These are phyloP conservation scores for Nannochloropsis gaditana DNA, from an alignment of 108 stramenopile species.

Conservation along the genomic window DNA sequence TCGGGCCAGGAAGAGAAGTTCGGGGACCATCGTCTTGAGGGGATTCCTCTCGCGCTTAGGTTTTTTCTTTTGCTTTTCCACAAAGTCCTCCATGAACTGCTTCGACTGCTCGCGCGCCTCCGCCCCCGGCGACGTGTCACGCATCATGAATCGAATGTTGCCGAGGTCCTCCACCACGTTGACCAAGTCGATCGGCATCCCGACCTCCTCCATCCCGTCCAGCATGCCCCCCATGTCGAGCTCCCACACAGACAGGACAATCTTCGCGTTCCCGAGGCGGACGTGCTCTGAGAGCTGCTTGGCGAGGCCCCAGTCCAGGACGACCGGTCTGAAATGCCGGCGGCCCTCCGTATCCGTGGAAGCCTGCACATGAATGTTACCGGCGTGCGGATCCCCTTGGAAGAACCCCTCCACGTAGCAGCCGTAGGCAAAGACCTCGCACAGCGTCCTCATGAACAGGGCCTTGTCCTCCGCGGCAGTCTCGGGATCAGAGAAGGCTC, in stretches of 20 bases:
- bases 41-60: conserved; percentile 10
- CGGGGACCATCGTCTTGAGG: conserved; percentile 20
- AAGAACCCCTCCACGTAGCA: conserved; percentile 41
- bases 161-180: conserved; percentile 28
- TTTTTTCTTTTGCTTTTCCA: background rate
- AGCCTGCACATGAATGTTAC: conserved; percentile 38
- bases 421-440: conserved; percentile 39
- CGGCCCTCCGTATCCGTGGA: background rate
- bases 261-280: conserved; percentile 21
- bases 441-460: conserved; percentile 35
- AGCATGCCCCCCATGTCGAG: conserved; percentile 45
- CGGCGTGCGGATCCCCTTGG: conserved; percentile 47
- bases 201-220: conserved; percentile 41
- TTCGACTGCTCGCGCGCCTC: background rate
- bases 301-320: conserved; percentile 48
- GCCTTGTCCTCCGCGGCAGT: conserved; percentile 25
- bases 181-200: conserved; percentile 29
- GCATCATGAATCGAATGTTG: conserved; percentile 40
- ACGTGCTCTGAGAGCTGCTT: conserved; percentile 37
- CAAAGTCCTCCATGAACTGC: conserved; percentile 15
- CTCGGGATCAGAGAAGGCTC: background rate
- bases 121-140: background rate
- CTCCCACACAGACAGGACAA: conserved; percentile 36
- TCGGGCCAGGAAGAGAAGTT: conserved; percentile 44
- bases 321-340: conserved; percentile 24